phyloP scores from a whole-genome alignment of 805 yeast genomes.

The Saturnispora gosingensis region DNA sequence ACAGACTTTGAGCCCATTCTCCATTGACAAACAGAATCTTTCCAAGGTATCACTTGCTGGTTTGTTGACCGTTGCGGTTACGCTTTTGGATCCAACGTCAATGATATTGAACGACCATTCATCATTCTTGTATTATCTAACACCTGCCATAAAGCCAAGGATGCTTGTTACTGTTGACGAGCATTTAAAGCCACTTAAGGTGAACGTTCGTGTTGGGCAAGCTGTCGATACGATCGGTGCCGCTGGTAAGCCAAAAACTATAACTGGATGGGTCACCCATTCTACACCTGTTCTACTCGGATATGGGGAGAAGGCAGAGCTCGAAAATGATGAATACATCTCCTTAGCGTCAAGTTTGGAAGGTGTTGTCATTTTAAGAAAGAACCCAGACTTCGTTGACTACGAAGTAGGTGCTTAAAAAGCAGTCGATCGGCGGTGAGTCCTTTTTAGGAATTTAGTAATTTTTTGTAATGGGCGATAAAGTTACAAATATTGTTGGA shows the following conservation, averaged over 20 bases:
- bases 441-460: background rate
- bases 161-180: slow-evolving; percentile 91
- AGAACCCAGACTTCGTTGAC: slow-evolving; percentile 77
- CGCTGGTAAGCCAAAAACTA: slow-evolving; percentile 98
- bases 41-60: slow-evolving; percentile 89
- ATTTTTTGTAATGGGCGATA: background rate
- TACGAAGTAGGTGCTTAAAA: background rate
- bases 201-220: slow-evolving; percentile 95
- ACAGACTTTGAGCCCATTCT: slow-evolving; percentile 78
- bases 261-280: slow-evolving; percentile 99
- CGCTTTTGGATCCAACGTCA: slow-evolving; percentile 75
- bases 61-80: slow-evolving; percentile 71
- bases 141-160: slow-evolving; percentile 86
- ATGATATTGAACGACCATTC: slow-evolving; percentile 72
- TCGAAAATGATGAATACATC: slow-evolving; percentile 89
- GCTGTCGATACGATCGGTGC: slow-evolving; percentile 98
- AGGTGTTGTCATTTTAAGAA: slow-evolving; percentile 86
- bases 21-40: slow-evolving; percentile 76
- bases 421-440: slow-evolving; percentile 1
- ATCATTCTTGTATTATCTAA: slow-evolving; percentile 72
- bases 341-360: slow-evolving; percentile 76
- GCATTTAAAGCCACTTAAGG: slow-evolving; percentile 82
- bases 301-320: slow-evolving; percentile 92
- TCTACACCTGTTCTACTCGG: slow-evolving; percentile 93
- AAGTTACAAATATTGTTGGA: background rate